Evolutionary conservation across 2,329 filamentous ascomycete species (phyloP).

Genomic region (Apiospora sp.): DNA sequence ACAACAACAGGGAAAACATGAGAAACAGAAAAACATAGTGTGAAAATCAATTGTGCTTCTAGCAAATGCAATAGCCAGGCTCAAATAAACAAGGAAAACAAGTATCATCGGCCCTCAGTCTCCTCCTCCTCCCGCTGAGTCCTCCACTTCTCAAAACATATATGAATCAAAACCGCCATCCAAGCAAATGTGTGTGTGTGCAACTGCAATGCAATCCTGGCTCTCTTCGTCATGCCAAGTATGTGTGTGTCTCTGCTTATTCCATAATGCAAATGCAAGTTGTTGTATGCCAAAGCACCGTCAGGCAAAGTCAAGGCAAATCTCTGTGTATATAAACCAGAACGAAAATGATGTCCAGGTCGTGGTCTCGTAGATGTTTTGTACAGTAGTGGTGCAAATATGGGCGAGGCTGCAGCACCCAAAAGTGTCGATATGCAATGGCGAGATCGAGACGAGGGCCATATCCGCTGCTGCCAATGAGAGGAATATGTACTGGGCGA

Average conservation of each 20-base stretch:
- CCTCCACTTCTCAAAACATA: neutral
- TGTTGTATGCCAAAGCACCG: neutral
- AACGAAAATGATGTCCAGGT: neutral
- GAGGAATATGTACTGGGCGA: no score
- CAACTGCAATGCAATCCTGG: neutral
- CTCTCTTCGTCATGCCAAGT: neutral
- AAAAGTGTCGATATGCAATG: neutral
- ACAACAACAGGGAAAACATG: neutral
- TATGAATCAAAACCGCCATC: neutral
- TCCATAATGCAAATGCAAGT: neutral
- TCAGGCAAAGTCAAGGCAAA: neutral
- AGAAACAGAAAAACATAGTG: neutral
- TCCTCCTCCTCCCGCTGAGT: slow-evolving; percentile 2
- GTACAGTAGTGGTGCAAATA: neutral
- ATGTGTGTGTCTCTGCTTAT: neutral
- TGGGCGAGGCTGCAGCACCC: neutral
- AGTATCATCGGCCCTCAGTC: slow-evolving; percentile 9
- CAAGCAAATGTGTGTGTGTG: neutral
- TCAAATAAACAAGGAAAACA: neutral
- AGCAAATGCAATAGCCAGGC: neutral
- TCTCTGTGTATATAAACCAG: neutral
- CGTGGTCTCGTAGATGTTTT: neutral
- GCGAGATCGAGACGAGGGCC: neutral
- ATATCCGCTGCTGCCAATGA: neutral
- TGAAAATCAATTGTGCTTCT: neutral